These are phyloP conservation scores for Simplicillium sp. DNA, from an alignment of 2,329 filamentous ascomycete genomes.

Conservation along the genomic window DNA sequence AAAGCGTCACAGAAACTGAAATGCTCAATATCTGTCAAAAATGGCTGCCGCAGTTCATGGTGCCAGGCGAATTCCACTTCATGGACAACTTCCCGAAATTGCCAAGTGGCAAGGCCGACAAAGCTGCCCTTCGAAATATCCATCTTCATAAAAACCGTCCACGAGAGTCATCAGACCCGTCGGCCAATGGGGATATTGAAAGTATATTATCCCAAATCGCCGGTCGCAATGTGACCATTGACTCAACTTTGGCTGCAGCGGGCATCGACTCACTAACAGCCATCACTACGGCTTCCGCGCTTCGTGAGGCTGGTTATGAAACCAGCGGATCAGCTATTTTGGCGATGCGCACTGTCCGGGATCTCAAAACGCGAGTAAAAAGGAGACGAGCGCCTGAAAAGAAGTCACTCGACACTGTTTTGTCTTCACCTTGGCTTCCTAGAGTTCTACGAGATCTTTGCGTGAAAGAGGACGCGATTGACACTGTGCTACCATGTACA, in stretches of 20 bases:
- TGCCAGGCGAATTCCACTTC: slow-evolving; percentile 63
- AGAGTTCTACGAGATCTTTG: too few relatives aligned
- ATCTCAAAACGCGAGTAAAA: slow-evolving; percentile 8
- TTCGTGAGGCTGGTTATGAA: slow-evolving; percentile 47
- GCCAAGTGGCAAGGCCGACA: slow-evolving; percentile 77
- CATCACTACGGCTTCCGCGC: slow-evolving; percentile 46
- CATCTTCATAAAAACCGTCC: slow-evolving; percentile 21
- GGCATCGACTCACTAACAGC: slow-evolving; percentile 55
- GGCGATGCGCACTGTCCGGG: slow-evolving; percentile 34
- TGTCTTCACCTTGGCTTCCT: too few relatives aligned
- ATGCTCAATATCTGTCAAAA: slow-evolving; percentile 53
- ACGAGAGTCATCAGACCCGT: too few relatives aligned
- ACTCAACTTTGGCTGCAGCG: slow-evolving; percentile 36
- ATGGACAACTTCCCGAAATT: slow-evolving; percentile 60
- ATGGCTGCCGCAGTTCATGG: slow-evolving; percentile 79
- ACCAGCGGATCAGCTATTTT: slow-evolving; percentile 55
- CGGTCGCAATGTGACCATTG: slow-evolving; percentile 20
- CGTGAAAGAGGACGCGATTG: slow-evolving; percentile 15
- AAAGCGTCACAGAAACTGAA: slow-evolving; percentile 18
- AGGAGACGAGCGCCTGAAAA: background rate
- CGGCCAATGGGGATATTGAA: background rate
- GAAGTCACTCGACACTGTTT: too few relatives aligned
- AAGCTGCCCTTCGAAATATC: slow-evolving; percentile 48
- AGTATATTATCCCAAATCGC: slow-evolving; percentile 20
- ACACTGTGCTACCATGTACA: slow-evolving; percentile 53